Evolutionary conservation across 768 basidiomycete genomes (phyloP), one percentile per base, ranked within the genome.

Genomic region (Lentinula aciculospora): DNA sequence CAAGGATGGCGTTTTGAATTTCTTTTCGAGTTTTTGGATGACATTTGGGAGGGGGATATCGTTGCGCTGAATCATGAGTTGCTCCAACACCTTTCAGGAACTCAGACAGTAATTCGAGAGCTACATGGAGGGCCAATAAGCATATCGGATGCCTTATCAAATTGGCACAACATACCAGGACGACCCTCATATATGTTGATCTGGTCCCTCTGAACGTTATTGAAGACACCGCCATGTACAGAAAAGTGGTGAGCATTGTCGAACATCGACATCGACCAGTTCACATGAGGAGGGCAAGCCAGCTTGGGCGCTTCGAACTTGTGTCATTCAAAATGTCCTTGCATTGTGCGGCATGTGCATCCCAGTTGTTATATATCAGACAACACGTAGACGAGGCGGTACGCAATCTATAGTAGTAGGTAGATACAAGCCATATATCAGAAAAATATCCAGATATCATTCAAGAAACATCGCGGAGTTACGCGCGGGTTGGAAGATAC

Each of bases 21-120:
- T 53, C 50, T 47, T 65, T 59, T 3, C 64, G 62, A 0, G 64
- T 65, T 39, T 63, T 59, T 10, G 64, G 64, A 23, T 63, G 62
- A 32, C 62, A 63, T 10, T 57, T 49, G 1, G 64, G 62, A 12
- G 63, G 57, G 7, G 66, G 60, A 32, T 61, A 54, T 1, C 64
- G 60, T 29, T 61, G 60, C 5, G 37, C 45, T 6, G 64, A 65
- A 45, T 65, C 62, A 42, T 63, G 57, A 2, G 58, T 54, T 7
- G 62, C 64, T 17, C 62, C 64, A 28, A 60, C 50, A 17, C 21
- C 32, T 53, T 34, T 39, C 17, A 53, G 34, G 29, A 28, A 28
- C 29, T 47, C 46, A 3, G 27, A 47, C 3, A 47, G 46, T n/a
- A 17, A 12, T 2, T 31, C n/a, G 12, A 47, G 46, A 4, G 46